These are phyloP conservation scores for Kwoniella shivajii DNA, from an alignment of 1,284 basidiomycete genomes.

Conservation along the genomic window DNA sequence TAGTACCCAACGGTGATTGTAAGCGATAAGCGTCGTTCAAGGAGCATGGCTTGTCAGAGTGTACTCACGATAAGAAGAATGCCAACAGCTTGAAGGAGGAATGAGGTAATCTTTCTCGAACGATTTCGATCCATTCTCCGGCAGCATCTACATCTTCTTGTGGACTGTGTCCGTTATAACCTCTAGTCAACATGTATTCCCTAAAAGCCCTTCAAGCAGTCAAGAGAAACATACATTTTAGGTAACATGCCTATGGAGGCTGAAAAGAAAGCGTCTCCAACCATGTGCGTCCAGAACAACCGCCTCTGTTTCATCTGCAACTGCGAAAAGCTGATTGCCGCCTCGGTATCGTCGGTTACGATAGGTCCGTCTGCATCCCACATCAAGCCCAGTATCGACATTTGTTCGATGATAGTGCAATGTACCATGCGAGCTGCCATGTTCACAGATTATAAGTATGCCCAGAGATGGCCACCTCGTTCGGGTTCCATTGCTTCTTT, in stretches of 20 bases:
- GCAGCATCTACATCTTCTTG: constrained; percentile 31
- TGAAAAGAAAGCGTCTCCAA: constrained; percentile 39
- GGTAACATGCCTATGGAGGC: constrained; percentile 29
- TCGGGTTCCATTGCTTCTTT: background rate
- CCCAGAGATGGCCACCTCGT: no score
- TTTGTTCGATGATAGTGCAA: constrained; percentile 34
- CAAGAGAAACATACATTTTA: constrained; percentile 28
- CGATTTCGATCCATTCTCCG: constrained; percentile 25
- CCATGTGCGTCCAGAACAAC: constrained; percentile 38
- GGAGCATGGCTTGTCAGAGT: background rate
- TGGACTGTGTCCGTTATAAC: constrained; percentile 15
- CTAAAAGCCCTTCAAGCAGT: background rate
- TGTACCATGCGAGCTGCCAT: constrained; percentile 31
- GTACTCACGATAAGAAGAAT: constrained; percentile 28
- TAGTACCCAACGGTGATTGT: background rate
- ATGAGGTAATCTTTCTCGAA: constrained; percentile 18
- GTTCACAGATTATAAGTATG: no score
- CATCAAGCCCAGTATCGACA: constrained; percentile 31
- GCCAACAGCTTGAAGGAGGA: constrained; percentile 27
- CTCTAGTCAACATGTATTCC: background rate
- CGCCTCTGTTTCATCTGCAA: constrained; percentile 35
- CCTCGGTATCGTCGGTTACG: constrained; percentile 18
- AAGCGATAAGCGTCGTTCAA: background rate
- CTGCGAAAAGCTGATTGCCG: constrained; percentile 14
- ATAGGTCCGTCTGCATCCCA: constrained; percentile 30